Evolutionary conservation across 768 basidiomycete genomes (phyloP).

Genomic region (Hygrocybe coccinea): DNA sequence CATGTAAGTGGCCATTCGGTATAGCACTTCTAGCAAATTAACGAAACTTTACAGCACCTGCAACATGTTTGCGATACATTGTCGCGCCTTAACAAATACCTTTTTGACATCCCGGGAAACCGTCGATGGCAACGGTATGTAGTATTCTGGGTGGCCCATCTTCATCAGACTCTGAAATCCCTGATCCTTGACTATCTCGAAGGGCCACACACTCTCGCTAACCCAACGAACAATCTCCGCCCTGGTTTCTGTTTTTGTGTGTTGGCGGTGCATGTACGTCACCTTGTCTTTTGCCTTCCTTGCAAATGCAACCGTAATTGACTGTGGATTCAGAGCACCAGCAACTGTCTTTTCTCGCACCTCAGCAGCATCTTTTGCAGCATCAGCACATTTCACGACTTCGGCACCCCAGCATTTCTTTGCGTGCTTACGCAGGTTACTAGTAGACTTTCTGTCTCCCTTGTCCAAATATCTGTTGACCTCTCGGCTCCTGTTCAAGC

Average conservation of each 20-base stretch:
- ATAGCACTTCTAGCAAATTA: background rate
- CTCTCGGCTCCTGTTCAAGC: no score
- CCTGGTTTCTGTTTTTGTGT: constrained; percentile 25
- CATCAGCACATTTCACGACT: constrained; percentile 12
- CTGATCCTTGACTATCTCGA: constrained; percentile 29
- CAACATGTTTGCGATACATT: constrained; percentile 26
- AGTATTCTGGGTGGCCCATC: constrained; percentile 30
- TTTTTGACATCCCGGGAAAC: constrained; percentile 29
- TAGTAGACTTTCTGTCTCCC: constrained; percentile 19
- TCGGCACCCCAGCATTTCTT: constrained; percentile 33
- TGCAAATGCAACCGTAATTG: constrained; percentile 28
- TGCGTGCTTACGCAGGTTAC: constrained; percentile 27
- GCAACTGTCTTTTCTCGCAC: constrained; percentile 6
- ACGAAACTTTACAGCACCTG: constrained; percentile 10
- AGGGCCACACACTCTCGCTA: constrained; percentile 27
- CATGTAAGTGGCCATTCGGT: constrained; percentile 8
- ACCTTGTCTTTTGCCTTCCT: constrained; percentile 26
- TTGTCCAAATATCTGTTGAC: constrained; percentile 22
- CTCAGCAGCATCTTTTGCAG: background rate
- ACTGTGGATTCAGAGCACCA: constrained; percentile 10
- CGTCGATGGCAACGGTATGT: constrained; percentile 30
- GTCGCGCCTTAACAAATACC: constrained; percentile 21
- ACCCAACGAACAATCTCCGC: constrained; percentile 35
- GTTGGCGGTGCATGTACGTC: constrained; percentile 25
- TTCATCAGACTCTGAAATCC: constrained; percentile 33